A percentile compares a stretch with the other conserved stretches of the same genome.
These are phyloP conservation scores for Diaporthe velutina DNA, from an alignment of 2,329 filamentous ascomycete species.

Conservation along the genomic window DNA sequence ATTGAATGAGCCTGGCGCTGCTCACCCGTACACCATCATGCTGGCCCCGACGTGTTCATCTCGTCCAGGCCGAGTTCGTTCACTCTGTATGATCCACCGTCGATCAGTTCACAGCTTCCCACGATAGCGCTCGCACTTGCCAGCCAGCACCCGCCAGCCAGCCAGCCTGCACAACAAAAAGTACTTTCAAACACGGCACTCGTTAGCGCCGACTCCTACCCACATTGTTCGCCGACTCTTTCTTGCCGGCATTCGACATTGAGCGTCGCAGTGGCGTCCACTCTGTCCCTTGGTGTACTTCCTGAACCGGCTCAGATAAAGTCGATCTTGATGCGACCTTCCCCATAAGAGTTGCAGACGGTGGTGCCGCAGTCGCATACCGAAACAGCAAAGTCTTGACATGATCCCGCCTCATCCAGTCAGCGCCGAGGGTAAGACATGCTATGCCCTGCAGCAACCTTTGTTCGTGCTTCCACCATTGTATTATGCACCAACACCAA, in stretches of 20 bases:
- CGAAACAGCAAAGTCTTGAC: conserved; percentile 20
- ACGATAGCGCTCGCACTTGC: conserved; percentile 6
- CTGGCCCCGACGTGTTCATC: conserved; percentile 18
- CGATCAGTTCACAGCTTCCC: conserved; percentile 23
- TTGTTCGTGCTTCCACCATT: conserved; percentile 1
- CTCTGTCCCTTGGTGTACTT: neutral
- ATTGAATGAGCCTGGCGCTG: neutral
- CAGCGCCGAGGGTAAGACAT: conserved; percentile 15
- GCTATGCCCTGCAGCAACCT: neutral
- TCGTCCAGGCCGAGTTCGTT: conserved; percentile 21
- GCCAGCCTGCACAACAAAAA: neutral
- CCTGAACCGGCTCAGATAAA: conserved; percentile 19
- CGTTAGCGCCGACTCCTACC: conserved; percentile 27
- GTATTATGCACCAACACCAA: neutral
- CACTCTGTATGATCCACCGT: conserved; percentile 15
- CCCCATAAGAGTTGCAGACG: conserved; percentile 17
- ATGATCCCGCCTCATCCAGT: neutral
- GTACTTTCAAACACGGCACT: conserved; percentile 26
- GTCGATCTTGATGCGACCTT: conserved; percentile 35
- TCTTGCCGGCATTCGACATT: conserved; percentile 21
- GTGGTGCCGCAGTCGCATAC: conserved; percentile 18
- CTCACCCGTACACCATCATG: neutral
- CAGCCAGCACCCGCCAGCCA: neutral
- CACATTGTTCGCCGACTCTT: conserved; percentile 6
- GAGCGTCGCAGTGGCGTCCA: conserved; percentile 8